Percentiles rank a stretch among this genome's conserved stretches.
Evolutionary conservation across 148 eudicot genomes (phyloP).

Genomic region (Spergularia bocconei): DNA sequence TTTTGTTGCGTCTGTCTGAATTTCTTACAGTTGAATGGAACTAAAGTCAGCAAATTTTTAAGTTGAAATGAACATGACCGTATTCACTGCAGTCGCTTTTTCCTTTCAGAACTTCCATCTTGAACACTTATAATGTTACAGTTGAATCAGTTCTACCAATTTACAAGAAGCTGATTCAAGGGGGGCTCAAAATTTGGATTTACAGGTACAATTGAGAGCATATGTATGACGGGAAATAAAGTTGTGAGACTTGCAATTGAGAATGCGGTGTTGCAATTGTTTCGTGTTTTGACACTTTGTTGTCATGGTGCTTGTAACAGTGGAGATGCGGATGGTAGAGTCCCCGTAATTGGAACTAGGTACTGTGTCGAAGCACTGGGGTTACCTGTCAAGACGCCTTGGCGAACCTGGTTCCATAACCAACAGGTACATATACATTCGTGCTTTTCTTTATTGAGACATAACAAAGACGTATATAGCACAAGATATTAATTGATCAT

Average conservation of each 20-base stretch:
- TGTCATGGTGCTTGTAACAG: constrained; percentile 24
- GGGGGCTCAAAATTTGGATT: constrained; percentile 66
- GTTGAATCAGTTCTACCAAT: constrained; percentile 48
- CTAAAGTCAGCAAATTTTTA: neutral
- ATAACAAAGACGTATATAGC: neutral
- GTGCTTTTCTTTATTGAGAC: neutral
- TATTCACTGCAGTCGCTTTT: neutral
- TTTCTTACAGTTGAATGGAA: too few species aligned
- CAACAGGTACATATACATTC: constrained; percentile 38
- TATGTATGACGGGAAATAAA: too few species aligned
- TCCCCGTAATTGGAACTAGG: constrained; percentile 54
- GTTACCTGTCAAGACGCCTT: constrained; percentile 44
- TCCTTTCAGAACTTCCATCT: constrained; percentile 37
- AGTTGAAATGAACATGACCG: neutral
- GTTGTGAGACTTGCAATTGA: neutral
- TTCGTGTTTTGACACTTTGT: neutral
- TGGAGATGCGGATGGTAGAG: constrained; percentile 62
- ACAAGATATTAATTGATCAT: neutral
- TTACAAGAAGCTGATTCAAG: constrained; percentile 57
- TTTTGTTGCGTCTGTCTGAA: too few species aligned
- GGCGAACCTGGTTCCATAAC: constrained; percentile 62
- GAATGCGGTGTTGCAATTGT: neutral
- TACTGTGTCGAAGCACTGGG: constrained; percentile 57
- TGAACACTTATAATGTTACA: constrained; percentile 27
- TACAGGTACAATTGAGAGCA: too few species aligned